A percentile compares a stretch with the other conserved stretches of the same genome.
Conservation (phyloP, 2,329 filamentous ascomycete genomes). For the Penicillium palitans region DNA sequence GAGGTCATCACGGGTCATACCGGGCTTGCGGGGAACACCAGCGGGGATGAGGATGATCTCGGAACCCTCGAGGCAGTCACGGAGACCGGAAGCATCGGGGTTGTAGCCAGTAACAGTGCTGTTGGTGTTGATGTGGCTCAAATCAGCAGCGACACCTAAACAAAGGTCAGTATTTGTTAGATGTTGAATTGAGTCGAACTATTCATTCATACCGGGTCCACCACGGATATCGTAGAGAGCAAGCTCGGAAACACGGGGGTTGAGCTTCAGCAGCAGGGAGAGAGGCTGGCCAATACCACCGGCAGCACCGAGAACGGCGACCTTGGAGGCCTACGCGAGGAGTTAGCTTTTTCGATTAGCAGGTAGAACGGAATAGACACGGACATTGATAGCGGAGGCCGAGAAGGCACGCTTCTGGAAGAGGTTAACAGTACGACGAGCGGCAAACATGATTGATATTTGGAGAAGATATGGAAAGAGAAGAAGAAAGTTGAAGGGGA, state of each 20-base stretch:
- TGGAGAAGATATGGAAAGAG: slow-evolving; percentile 18
- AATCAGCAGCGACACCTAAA: slow-evolving; percentile 92
- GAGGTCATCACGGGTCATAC: slow-evolving; percentile 97
- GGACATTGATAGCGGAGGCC: slow-evolving; percentile 73
- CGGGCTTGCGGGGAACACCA: slow-evolving; percentile 97
- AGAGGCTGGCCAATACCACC: slow-evolving; percentile 98
- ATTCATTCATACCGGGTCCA: slow-evolving; percentile 71
- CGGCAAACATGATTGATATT: slow-evolving; percentile 68
- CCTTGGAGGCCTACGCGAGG: slow-evolving; percentile 78
- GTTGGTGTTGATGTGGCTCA: slow-evolving; percentile 99
- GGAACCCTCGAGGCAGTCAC: slow-evolving; percentile 75
- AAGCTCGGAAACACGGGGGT: slow-evolving; percentile 89
- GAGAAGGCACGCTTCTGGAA: slow-evolving; percentile 79
- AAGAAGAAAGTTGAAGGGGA: slow-evolving; percentile 19
- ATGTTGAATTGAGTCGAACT: neutral
- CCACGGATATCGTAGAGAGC: slow-evolving; percentile 97
- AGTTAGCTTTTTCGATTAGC: neutral
- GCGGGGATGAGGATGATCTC: slow-evolving; percentile 97
- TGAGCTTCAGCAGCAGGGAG: slow-evolving; percentile 97
- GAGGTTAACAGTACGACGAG: slow-evolving; percentile 55
- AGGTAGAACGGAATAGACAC: slow-evolving; percentile 28
- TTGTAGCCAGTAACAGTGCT: slow-evolving; percentile 89
- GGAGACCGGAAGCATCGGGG: slow-evolving; percentile 72
- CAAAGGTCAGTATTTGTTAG: slow-evolving; percentile 15
- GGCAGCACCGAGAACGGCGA: slow-evolving; percentile 92